phyloP scores from a whole-genome alignment of 441 rosid genomes.

The Macaranga tanarius region DNA sequence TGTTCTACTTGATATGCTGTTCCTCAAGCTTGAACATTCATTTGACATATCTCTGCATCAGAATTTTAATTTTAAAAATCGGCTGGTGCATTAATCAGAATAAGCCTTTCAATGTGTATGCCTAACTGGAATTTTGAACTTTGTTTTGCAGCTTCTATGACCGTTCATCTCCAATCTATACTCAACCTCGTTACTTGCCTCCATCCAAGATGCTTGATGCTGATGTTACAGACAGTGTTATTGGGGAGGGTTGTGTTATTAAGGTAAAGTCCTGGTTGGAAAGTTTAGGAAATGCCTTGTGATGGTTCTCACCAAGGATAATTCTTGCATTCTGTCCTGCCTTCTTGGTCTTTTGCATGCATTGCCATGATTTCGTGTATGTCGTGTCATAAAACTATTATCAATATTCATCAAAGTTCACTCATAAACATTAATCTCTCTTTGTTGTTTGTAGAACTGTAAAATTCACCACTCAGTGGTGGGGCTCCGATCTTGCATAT shows the following conservation, averaged over 20 bases:
- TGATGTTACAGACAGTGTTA: slow-evolving; percentile 92
- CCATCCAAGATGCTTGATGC: slow-evolving; percentile 99
- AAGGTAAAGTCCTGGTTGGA: slow-evolving; percentile 45
- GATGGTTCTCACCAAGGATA: neutral
- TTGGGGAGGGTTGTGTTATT: slow-evolving; percentile 95
- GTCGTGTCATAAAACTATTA: neutral
- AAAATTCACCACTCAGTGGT: slow-evolving; percentile 91
- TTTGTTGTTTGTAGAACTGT: slow-evolving; percentile 57
- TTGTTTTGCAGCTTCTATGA: slow-evolving; percentile 72
- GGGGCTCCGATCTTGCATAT: slow-evolving; percentile 93
- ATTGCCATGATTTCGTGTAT: neutral
- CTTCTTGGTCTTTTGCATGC: neutral
- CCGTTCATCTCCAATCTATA: slow-evolving; percentile 94
- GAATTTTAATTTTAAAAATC: neutral
- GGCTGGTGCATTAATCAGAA: no score
- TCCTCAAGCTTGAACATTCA: slow-evolving; percentile 4
- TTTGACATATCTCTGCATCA: slow-evolving; percentile 4
- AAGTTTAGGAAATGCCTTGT: slow-evolving; percentile 28
- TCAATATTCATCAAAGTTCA: neutral
- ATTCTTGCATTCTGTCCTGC: neutral
- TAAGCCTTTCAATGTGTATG: no score
- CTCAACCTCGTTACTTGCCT: slow-evolving; percentile 93
- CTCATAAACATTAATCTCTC: no score
- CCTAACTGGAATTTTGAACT: slow-evolving; percentile 3
- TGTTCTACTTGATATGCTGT: neutral